Evolutionary conservation across 495 filamentous ascomycete species (phyloP).

Genomic region (Trichoderma orchidacearum): DNA sequence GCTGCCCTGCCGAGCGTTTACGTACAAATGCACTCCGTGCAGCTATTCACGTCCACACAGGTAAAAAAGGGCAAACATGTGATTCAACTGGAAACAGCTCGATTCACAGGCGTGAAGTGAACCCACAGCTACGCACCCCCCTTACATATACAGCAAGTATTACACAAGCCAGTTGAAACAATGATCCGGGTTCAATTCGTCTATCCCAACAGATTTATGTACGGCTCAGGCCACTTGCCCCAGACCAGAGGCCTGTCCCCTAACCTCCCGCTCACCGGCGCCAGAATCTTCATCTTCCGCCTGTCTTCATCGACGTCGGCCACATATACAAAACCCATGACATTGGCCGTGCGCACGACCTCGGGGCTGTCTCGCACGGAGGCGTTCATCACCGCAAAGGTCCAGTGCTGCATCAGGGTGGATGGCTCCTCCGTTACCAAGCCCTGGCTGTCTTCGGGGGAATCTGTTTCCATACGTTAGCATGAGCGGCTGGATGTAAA

Average conservation of each 20-base stretch:
- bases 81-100: too few relatives aligned
- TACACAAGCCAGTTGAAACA: too few relatives aligned
- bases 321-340: conserved; percentile 89
- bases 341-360: conserved; percentile 65
- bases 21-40: too few relatives aligned
- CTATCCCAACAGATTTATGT: conserved; percentile 32
- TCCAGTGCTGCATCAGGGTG: conserved; percentile 45
- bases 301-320: conserved; percentile 79
- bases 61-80: too few relatives aligned
- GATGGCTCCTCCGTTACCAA: conserved; percentile 48
- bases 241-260: conserved; percentile 63
- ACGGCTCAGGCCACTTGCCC: conserved; percentile 41
- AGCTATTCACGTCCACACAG: too few relatives aligned
- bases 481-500: conserved; percentile 5
- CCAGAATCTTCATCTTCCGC: conserved; percentile 65
- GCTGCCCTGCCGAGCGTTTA: too few relatives aligned
- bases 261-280: conserved; percentile 66
- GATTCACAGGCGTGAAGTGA: too few relatives aligned
- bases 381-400: conserved; percentile 71
- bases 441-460: conserved; percentile 19
- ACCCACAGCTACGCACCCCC: too few relatives aligned
- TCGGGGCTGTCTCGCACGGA: conserved; percentile 50
- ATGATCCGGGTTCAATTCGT: too few relatives aligned
- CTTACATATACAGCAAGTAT: too few relatives aligned
- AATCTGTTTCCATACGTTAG: conserved; percentile 13